These are phyloP conservation scores for Phtheirospermum japonicum DNA, from an alignment of 257 asterid species.

Conservation along the genomic window DNA sequence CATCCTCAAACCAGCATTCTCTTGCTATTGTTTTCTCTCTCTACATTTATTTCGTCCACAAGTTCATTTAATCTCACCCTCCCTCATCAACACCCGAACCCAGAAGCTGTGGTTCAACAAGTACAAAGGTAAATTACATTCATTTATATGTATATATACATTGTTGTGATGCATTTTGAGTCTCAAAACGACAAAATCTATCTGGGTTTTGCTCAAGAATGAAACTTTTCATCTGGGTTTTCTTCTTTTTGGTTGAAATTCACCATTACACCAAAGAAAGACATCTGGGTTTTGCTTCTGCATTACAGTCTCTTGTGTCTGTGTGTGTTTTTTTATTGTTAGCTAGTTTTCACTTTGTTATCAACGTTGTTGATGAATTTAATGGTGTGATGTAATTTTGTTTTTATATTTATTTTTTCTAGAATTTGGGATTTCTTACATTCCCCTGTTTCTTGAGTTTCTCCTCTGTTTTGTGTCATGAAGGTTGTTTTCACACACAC, in stretches of 20 bases:
- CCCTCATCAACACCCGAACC: constrained; percentile 88
- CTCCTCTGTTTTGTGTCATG: constrained; percentile 28
- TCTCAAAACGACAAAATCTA: constrained; percentile 3
- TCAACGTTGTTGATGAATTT: no score
- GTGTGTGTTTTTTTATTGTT: no score
- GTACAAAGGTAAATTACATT: constrained; percentile 55
- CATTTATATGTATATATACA: neutral
- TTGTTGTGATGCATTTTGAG: constrained; percentile 17
- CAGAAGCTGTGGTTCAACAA: constrained; percentile 75
- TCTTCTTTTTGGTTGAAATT: constrained; percentile 3
- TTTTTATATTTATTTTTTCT: no score
- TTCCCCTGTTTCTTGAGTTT: constrained; percentile 24
- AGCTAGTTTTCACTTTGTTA: no score
- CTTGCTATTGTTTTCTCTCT: constrained; percentile 35
- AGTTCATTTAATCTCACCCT: constrained; percentile 53
- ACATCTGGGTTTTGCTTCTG: constrained; percentile 3
- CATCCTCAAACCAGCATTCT: constrained; percentile 45
- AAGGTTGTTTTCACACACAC: constrained; percentile 8
- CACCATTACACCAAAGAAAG: neutral
- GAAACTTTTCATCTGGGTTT: constrained; percentile 30
- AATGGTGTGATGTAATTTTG: no score
- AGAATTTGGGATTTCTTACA: constrained; percentile 24
- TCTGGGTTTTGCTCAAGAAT: constrained; percentile 23
- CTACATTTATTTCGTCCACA: constrained; percentile 37
- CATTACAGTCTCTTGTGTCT: no score